phyloP scores from a whole-genome alignment of 768 basidiomycete genomes.

The Grammothele lineata region DNA sequence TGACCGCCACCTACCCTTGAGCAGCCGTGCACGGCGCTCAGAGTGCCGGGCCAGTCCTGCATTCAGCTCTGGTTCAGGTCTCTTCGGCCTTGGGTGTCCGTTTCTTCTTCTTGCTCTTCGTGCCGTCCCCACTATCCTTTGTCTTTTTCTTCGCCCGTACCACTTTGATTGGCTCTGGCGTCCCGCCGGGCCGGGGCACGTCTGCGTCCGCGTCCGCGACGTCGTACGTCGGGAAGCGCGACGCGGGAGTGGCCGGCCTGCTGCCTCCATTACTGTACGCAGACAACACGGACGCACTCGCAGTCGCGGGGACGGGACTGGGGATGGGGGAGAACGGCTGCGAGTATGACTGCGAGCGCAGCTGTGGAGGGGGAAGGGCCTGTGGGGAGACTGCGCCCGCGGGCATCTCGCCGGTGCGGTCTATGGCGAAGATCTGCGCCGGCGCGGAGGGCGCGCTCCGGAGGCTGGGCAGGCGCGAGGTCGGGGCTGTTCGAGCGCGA shows the following conservation, averaged over 20 bases:
- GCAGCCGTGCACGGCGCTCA: no score
- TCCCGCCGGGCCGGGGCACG: slow-evolving; percentile 43
- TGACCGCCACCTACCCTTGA: no score
- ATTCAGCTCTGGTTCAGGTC: no score
- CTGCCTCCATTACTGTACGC: no score
- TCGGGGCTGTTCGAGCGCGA: slow-evolving; percentile 15
- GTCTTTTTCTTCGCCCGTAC: slow-evolving; percentile 65
- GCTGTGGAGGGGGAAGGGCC: no score
- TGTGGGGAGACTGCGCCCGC: slow-evolving; percentile 37
- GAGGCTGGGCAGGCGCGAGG: slow-evolving; percentile 21
- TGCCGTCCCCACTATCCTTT: slow-evolving; percentile 40
- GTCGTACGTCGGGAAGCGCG: slow-evolving; percentile 51
- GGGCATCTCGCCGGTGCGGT: slow-evolving; percentile 86
- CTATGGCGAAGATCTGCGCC: slow-evolving; percentile 56
- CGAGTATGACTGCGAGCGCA: no score
- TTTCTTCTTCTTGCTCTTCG: slow-evolving; percentile 55
- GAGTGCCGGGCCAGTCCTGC: no score
- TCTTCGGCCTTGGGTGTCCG: no score
- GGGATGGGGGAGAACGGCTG: background rate
- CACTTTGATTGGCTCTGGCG: slow-evolving; percentile 72
- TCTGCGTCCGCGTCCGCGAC: slow-evolving; percentile 34
- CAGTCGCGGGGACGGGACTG: background rate
- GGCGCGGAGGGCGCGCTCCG: slow-evolving; percentile 21
- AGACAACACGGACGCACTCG: no score
- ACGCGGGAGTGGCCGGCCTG: no score